Evolutionary conservation across 1,284 basidiomycete species (phyloP), one percentile per base, ranked within the genome.

Genomic region (Cryptococcus amylolentus): DNA sequence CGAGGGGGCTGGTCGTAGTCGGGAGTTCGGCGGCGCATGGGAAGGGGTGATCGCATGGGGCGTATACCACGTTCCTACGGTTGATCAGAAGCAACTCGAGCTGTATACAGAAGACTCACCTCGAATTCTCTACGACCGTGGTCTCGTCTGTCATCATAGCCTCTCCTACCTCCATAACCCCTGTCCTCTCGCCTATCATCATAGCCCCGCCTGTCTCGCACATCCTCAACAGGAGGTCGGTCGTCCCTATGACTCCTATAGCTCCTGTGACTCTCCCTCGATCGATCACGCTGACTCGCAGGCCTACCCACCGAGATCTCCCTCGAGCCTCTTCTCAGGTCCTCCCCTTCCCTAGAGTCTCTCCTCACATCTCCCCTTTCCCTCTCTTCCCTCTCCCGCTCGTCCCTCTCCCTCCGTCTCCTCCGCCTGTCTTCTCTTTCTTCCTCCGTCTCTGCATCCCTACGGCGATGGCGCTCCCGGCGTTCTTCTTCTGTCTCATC

Each of bases 21-120:
- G 23, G 88, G 87, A 9, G 89, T 90, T 35, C 82, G 80, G 45
- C 88, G 84, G 20, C 61, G 65, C n/a, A n/a, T n/a, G 42, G 66
- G 64, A 49, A 67, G 65, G 27, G 72, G 65, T 7, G 61, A 64
- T 27, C 54, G 51, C 52, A 49, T n/a, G 50, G 37, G 27, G 53
- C 45, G 45, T 1, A 38, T 44, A 23, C 31, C 49, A 26, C 49
- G 49, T 40, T 50, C 49, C 49, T 23, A 46, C 27, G 31, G 26
- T 16, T 28, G 13, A 12, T 50, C 5, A 50, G 49, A 50, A 20
- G 35, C 9, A 13, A 7, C 39, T n/a, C 37, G 31, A 18, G 52
- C 39, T 49, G 12, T 18, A 12, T 26, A 10, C 4, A 18, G 6
- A 20, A 20, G 9, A 54, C 61, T 62, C 47, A 61, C 58, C 20